These are phyloP conservation scores for Asterochloris sp. DNA, from an alignment of 139 green algal genomes.

Conservation along the genomic window DNA sequence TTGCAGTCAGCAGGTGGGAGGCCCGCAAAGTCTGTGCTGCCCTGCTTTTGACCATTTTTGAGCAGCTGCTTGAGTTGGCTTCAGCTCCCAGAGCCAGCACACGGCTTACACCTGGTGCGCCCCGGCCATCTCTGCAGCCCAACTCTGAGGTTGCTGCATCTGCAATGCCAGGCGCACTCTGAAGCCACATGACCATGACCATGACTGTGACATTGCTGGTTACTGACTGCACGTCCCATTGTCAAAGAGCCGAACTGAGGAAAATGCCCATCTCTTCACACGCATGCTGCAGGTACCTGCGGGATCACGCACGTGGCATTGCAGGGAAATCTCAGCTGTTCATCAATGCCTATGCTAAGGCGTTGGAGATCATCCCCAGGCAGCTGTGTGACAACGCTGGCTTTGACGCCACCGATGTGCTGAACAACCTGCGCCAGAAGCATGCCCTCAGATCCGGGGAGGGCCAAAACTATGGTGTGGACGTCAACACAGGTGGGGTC, in stretches of 20 bases:
- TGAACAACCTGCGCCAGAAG: conserved; percentile 97
- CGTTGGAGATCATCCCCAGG: conserved; percentile 91
- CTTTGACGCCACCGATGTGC: conserved; percentile 96
- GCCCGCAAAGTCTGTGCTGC: no score
- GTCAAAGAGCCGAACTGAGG: not conserved
- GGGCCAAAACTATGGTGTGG: conserved; percentile 85
- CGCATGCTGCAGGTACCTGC: conserved; percentile 19
- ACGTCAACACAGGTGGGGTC: conserved; percentile 78
- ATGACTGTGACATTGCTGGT: not conserved
- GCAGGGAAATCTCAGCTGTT: conserved; percentile 94
- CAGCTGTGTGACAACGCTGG: conserved; percentile 97
- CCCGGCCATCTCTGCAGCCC: no score
- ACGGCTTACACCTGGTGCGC: no score
- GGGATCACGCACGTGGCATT: conserved; percentile 62
- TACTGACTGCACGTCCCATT: not conserved
- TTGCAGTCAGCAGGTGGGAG: no score
- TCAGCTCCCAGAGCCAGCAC: no score
- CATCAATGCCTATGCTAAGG: conserved; percentile 89
- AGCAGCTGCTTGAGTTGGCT: no score
- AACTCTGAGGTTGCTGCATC: no score
- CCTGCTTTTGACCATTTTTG: no score
- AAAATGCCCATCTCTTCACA: not conserved
- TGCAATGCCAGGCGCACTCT: no score
- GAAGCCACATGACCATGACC: not conserved
- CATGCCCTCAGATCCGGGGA: conserved; percentile 65